Evolutionary conservation across 129 eudicot species (phyloP).

Genomic region (Arctium minus): DNA sequence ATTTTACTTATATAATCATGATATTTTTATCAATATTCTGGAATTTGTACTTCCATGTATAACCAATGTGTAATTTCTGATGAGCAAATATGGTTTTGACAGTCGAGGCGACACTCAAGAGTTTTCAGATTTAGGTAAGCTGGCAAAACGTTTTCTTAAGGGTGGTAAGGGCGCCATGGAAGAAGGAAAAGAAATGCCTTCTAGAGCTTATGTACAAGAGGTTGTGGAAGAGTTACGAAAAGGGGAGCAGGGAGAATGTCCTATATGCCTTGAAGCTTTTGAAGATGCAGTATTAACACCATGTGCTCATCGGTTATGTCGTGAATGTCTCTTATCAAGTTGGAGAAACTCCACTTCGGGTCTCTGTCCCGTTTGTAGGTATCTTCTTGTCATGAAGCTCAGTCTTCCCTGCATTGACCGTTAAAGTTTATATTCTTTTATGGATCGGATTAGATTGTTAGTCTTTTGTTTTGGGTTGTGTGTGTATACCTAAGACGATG

Average conservation of each 20-base stretch:
- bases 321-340: slow-evolving; percentile 92
- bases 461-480: not conserved
- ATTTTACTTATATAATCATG: not conserved
- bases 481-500: not conserved
- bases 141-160: slow-evolving; percentile 83
- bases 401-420: not conserved
- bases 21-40: not conserved
- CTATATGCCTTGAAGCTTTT: slow-evolving; percentile 96
- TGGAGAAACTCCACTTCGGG: slow-evolving; percentile 70
- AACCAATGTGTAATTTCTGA: slow-evolving; percentile 9
- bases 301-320: slow-evolving; percentile 95
- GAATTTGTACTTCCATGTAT: not conserved
- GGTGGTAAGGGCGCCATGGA: slow-evolving; percentile 53
- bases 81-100: slow-evolving; percentile 18
- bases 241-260: slow-evolving; percentile 93
- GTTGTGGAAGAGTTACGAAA: slow-evolving; percentile 86
- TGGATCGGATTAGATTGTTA: slow-evolving; percentile 6
- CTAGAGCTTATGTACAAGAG: slow-evolving; percentile 87
- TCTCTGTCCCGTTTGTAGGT: slow-evolving; percentile 98
- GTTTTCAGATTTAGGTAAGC: slow-evolving; percentile 77
- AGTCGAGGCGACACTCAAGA: slow-evolving; percentile 99
- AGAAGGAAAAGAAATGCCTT: slow-evolving; percentile 61
- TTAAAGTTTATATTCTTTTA: not conserved
- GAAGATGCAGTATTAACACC: slow-evolving; percentile 99
- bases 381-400: slow-evolving; percentile 15